Evolutionary conservation across 163 green algal genomes (phyloP).

Genomic region (Scenedesmus sp.): DNA sequence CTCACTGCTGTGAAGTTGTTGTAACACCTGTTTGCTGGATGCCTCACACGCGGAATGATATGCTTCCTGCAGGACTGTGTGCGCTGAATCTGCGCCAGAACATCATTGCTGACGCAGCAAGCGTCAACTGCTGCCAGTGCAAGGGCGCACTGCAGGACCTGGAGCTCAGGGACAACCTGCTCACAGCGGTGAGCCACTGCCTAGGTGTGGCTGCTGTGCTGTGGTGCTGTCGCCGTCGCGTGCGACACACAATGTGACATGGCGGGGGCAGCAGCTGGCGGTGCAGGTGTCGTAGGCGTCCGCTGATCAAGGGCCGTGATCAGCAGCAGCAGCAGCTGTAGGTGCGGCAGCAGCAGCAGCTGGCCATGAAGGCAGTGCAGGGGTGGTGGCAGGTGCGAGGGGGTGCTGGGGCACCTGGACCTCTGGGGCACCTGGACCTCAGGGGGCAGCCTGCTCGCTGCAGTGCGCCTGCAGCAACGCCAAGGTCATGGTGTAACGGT

Average conservation of each 20-base stretch:
- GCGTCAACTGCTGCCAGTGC: slow-evolving; percentile 51
- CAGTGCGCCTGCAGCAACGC: not conserved
- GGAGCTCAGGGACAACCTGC: slow-evolving; percentile 91
- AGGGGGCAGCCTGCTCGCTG: not conserved
- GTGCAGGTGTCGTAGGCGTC: no score
- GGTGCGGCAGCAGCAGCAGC: not conserved
- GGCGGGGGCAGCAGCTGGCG: no score
- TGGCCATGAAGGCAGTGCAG: no score
- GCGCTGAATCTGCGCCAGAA: slow-evolving; percentile 90
- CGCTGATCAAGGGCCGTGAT: no score
- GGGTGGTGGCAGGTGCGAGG: not conserved
- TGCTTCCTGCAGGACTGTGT: not conserved
- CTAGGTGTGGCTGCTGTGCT: not conserved
- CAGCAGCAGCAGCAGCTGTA: no score
- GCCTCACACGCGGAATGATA: no score
- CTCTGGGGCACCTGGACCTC: not conserved
- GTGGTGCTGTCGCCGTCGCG: no score
- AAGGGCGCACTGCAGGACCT: slow-evolving; percentile 77
- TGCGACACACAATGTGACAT: no score
- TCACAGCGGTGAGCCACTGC: slow-evolving; percentile 69
- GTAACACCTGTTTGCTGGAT: no score
- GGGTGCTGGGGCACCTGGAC: not conserved
- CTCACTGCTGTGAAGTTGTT: no score
- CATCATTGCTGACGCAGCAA: slow-evolving; percentile 74
- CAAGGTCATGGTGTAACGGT: not conserved